Evolutionary conservation across 148 eudicot genomes (phyloP), one percentile per base, ranked within the genome.

Genomic region (Pharnaceum exiguum): DNA sequence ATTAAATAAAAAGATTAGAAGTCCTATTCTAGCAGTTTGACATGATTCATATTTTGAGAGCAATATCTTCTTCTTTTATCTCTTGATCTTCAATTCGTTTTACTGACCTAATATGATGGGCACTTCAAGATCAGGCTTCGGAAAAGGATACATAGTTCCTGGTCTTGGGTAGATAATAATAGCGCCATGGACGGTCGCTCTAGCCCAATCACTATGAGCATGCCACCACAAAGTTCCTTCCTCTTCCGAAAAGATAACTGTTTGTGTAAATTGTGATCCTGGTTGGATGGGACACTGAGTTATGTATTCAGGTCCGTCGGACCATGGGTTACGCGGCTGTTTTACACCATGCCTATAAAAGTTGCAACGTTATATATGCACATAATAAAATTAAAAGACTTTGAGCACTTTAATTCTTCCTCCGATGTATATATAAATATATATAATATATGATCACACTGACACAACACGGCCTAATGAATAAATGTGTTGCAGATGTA

Each of bases 221-320:
- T 76, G 84, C 84, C 84, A 80, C 84, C 81, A 76, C 8, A 80
- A 10, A 5, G 84, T 80, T 10, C 85, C 85, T 33, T 69, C 67
- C 36, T 80, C 85, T 21, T 47, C 60, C 0, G 72, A 30, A 9
- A 71, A 19, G 21, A 55, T 57, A 21, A 80, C 55, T 51, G 23
- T 59, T 5, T 80, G 68, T 4, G 51, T 73, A 39, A 71, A 77
- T 19, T 13, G 71, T 0, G 24, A 18, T 10, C 79, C 75, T 1
- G 82, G 72, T 35, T 27, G 36, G 10, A 80, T 77, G 0, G 82
- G 82, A 21, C 82, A 80, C 37, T 80, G 82, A 0, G 74, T 71
- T 10, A 80, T 58, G 51, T 69, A 77, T 19, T 71, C 82, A 0
- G 82, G 82, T 19, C 85, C 85, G 26, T 80, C 82, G 1, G 59